Evolutionary conservation across 768 basidiomycete genomes (phyloP), one percentile per base, ranked within the genome.

Genomic region (Lentinula boryana): DNA sequence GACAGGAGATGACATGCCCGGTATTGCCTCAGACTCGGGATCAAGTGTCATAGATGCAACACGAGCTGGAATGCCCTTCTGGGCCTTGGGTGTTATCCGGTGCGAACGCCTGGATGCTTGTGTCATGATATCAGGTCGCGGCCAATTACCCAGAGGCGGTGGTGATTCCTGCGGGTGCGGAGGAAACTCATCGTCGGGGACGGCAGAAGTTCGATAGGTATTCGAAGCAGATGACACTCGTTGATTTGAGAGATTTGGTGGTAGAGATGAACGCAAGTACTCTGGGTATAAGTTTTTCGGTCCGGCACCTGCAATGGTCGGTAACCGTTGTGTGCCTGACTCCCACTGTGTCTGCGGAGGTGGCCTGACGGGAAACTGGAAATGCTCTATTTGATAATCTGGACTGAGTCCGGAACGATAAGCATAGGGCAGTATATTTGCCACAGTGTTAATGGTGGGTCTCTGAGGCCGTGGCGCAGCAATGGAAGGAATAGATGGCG

Each of bases 71-170:
- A 65, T 41, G 46, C 61, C 58, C 31, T 60, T 27, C 38, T 31
- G 41, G 33, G 63, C 36, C 38, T 56, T 38, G 56, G 63, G 31
- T 15, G 66, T 60, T 63, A 43, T 66, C 62, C 64, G 71, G 71
- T 64, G 69, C 69, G 62, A 75, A 50, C 74, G 33, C 64, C 60
- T 43, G 68, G 72, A 53, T 60, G 74, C 71, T 49, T 68, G 73
- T 16, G 72, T 67, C 23, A 75, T 67, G 13, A 73, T 70, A 63
- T 84, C 77, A 10, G 67, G 65, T 21, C 80, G 78, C 40, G 84
- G 85, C 84, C 85, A 85, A 36, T 81, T 70, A 16, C 82, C 81
- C 0, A 86, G 69, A 3, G 80, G 81, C 31, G 78, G 72, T 33
- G 81, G 78, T 27, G 56, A 57, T 50, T 4, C 74, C 64, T 13